Evolutionary conservation across 441 rosid species (phyloP).

Genomic region (Adansonia grandidieri): DNA sequence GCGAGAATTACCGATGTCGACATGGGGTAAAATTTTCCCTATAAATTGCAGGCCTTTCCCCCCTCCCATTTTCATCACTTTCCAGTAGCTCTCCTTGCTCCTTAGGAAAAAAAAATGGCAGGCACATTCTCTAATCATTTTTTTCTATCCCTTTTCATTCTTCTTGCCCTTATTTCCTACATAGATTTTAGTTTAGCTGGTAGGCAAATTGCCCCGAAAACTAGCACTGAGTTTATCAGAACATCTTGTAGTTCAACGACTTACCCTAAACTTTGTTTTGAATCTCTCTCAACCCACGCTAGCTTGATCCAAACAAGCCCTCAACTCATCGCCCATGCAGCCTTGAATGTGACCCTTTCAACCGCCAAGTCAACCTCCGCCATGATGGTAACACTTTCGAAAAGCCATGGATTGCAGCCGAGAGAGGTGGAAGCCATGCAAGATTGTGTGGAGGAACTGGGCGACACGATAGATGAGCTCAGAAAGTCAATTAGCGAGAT

Average conservation of each 20-base stretch:
- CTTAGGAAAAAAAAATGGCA: conserved; percentile 29
- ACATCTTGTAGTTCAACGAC: conserved; percentile 63
- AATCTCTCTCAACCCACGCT: conserved; percentile 61
- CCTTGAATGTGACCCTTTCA: conserved; percentile 65
- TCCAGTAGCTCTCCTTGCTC: conserved; percentile 9
- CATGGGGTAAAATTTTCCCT: neutral
- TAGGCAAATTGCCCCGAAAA: conserved; percentile 30
- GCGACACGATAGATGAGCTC: conserved; percentile 58
- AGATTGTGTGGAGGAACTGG: conserved; percentile 72
- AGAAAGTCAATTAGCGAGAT: conserved; percentile 60
- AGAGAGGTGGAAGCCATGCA: conserved; percentile 58
- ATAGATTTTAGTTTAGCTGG: conserved; percentile 32
- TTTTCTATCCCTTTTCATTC: conserved; percentile 23
- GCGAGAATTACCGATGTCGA: neutral
- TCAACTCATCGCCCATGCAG: conserved; percentile 60
- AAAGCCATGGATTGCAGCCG: conserved; percentile 42
- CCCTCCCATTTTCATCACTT: conserved; percentile 26
- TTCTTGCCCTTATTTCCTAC: conserved; percentile 26
- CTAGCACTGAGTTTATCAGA: conserved; percentile 60
- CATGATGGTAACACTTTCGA: conserved; percentile 54
- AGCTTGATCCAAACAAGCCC: conserved; percentile 66
- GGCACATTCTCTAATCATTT: conserved; percentile 16
- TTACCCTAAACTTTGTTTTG: conserved; percentile 68
- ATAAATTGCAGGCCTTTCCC: conserved; percentile 21
- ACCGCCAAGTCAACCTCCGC: conserved; percentile 51